Base-by-base conservation (phyloP, 192 early-diverging fungal genomes). In the Umbelopsis vinacea region DNA sequence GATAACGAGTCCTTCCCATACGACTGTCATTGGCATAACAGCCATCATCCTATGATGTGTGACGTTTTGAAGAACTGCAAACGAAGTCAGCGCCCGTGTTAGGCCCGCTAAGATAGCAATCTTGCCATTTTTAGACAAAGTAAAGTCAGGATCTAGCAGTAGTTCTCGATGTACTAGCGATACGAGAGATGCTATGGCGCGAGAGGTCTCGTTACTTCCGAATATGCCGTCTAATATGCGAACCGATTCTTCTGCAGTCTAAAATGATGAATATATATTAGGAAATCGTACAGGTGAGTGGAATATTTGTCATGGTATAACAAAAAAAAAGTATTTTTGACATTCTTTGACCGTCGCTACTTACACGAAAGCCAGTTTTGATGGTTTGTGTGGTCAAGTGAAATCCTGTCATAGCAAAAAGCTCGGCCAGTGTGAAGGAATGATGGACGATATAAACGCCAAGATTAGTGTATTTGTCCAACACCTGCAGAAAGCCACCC, bases 161-260 rank as follows among this genome's bases (percentile, higher is more conserved):
- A 92, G 77, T 79, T 96, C 94, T 21, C 89, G 84, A 50, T 89
- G 88, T 33, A 94, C 88, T 63, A 97, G 80, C 45, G 89, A 80
- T 37, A 97, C 89, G 52, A 97, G 87, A 22, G 93, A 89, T 2
- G 92, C 89, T 33, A 96, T 79, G 14, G 94, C 94, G 26, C 92
- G 86, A 17, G 96, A 96, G 0, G 97, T 95, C 75, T 99, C 96
- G 7, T 94, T 98, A 3, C 92, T 90, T 23, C 97, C 97, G 85
- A 99, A 98, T 10, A 99, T 74, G 6, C 94, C 95, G 82, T 98
- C 97, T 46, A 98, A 86, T n/a, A 96, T 80, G 2, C 91, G 89
- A 15, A 97, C 95, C 29, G 89, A 91, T 79, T 97, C 95, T 66
- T 96, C 94, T 3, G 94, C 93, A 22, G 92, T 85, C 89, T 92